Evolutionary conservation across 805 yeast species (phyloP).

Genomic region (Candida easanensis): DNA sequence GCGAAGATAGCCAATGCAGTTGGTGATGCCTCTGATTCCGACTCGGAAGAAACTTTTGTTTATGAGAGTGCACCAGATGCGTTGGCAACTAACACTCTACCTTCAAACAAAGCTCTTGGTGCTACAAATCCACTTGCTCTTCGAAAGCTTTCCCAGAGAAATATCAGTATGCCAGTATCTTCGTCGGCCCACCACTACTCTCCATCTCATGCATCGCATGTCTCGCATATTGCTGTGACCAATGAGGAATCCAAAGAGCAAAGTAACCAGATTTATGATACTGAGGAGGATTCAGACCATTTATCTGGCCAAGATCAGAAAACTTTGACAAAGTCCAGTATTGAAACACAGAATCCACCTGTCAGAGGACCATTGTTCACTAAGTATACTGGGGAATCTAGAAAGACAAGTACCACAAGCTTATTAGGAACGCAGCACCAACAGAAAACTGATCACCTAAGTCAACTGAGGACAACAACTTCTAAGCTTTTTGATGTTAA

Average conservation of each 20-base stretch:
- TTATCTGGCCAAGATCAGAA: slow-evolving; percentile 9
- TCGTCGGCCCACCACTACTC: slow-evolving; percentile 11
- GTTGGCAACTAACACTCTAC: slow-evolving; percentile 19
- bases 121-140: slow-evolving; percentile 17
- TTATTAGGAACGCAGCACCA: slow-evolving; percentile 4
- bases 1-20: slow-evolving; percentile 94
- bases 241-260: slow-evolving; percentile 14
- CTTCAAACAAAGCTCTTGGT: slow-evolving; percentile 16
- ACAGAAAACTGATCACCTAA: slow-evolving; percentile 4
- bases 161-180: slow-evolving; percentile 26
- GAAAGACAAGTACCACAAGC: slow-evolving; percentile 20
- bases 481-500: slow-evolving; percentile 71
- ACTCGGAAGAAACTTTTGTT: slow-evolving; percentile 94
- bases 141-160: slow-evolving; percentile 25
- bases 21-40: slow-evolving; percentile 82
- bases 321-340: slow-evolving; percentile 10
- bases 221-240: slow-evolving; percentile 6
- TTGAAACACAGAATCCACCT: slow-evolving; percentile 2
- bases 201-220: slow-evolving; percentile 7
- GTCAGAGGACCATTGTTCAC: slow-evolving; percentile 12
- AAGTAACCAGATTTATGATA: slow-evolving; percentile 10
- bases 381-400: slow-evolving; percentile 21
- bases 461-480: slow-evolving; percentile 60
- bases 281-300: slow-evolving; percentile 18
- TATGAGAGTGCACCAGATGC: slow-evolving; percentile 53